Evolutionary conservation across 2,329 filamentous ascomycete genomes (phyloP).

Genomic region (Neocucurbitaria cava): DNA sequence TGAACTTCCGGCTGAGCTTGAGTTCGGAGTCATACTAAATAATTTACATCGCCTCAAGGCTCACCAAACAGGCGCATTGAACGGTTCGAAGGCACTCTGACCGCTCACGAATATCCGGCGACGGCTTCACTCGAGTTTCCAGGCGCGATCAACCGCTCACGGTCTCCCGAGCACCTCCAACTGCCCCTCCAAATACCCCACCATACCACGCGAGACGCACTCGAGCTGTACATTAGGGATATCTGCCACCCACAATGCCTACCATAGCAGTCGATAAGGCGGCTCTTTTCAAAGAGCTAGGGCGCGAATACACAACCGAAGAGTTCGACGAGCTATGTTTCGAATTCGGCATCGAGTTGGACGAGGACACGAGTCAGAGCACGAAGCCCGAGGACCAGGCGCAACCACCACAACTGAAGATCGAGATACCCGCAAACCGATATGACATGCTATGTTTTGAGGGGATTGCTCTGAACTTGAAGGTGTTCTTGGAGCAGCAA

Average conservation of each 20-base stretch:
- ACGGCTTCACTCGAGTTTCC: background rate
- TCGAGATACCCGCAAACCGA: constrained; percentile 95
- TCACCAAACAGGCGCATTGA: constrained; percentile 1
- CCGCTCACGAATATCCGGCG: background rate
- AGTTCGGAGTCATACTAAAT: constrained; percentile 36
- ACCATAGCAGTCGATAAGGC: constrained; percentile 97
- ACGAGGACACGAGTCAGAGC: constrained; percentile 71
- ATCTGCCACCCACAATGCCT: constrained; percentile 71
- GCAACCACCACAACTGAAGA: constrained; percentile 92
- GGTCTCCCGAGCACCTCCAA: constrained; percentile 8
- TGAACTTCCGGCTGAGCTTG: constrained; percentile 17
- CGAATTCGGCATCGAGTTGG: constrained; percentile 97
- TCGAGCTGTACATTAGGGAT: constrained; percentile 5
- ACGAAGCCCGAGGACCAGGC: constrained; percentile 58
- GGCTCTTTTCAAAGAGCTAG: constrained; percentile 90
- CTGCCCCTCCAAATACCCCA: constrained; percentile 41
- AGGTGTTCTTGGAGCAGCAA: constrained; percentile 85
- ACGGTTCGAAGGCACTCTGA: constrained; percentile 1
- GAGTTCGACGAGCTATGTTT: constrained; percentile 98
- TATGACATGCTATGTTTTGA: constrained; percentile 97
- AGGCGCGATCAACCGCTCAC: constrained; percentile 23
- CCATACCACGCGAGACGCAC: constrained; percentile 25
- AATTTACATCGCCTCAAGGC: constrained; percentile 18
- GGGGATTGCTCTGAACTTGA: constrained; percentile 93
- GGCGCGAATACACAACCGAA: constrained; percentile 87